Base-by-base conservation (phyloP, 192 early-diverging fungal genomes). In the Phycomyces blakesleeanus region DNA sequence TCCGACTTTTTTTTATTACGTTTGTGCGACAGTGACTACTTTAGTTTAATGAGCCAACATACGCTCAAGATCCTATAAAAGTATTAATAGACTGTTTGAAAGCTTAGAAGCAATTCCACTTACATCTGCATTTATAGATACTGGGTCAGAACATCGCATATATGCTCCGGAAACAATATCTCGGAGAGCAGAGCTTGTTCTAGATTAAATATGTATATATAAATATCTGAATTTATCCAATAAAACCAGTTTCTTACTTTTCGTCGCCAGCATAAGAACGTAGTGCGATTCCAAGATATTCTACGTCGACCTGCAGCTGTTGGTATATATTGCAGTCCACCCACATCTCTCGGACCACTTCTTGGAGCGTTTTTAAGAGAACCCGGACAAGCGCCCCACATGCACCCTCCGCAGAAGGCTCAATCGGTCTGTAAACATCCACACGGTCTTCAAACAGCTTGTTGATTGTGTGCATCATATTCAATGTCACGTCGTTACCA, bases 261-360 rank as follows among this genome's bases (percentile, higher is more conserved):
- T 83, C 81, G 2, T 78, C 76, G 5, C 72, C 65, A 21, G 69
- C 66, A 59, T 78, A 76, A 22, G 69, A 63, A 76, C 80, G 81
- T 21, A 83, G 64, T 65, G 66, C 64, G 56, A 77, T 59, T 56
- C 80, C 57, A 24, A 77, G 56, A 71, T 76, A 81, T 60, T 89
- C 88, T 0, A 77, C 77, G 76, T 92, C 90, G 1, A 88, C 56
- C 67, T 90, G 90, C 14, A 89, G 59, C 67, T 86, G 83, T 59
- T 85, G 81, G 60, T 87, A 87, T 15, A 76, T 78, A 15, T 51
- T 57, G 11, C 73, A 65, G 16, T 72, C 65, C 18, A 90, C 76
- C 3, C 81, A 79, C 52, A 77, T 67, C 22, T 76, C 62, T 26
- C 88, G 58, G 4, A 88, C 66, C 4, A 76, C 71, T 63, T 92